Percentiles rank a stretch among this genome's conserved stretches.
These are phyloP conservation scores for Suillus tomentosus DNA, from an alignment of 768 basidiomycete species.

Conservation along the genomic window DNA sequence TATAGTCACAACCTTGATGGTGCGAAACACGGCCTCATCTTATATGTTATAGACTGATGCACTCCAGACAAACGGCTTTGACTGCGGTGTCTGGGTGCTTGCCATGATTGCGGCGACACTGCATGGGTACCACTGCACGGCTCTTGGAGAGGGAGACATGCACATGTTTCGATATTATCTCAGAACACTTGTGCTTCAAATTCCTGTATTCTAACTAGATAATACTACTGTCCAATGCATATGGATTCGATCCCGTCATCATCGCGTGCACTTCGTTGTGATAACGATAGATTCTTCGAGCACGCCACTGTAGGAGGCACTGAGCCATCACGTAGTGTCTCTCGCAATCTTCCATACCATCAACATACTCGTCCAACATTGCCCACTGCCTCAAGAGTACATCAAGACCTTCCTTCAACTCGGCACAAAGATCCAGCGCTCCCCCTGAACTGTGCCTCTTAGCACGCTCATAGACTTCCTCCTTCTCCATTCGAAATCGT, in stretches of 20 bases:
- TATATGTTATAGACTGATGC: neutral
- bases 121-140: conserved; percentile 7
- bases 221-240: conserved; percentile 1
- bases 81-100: conserved; percentile 30
- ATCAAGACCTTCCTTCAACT: neutral
- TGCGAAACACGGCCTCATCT: neutral
- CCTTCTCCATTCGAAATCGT: neutral
- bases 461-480: neutral
- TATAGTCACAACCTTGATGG: neutral
- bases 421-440: neutral
- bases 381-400: neutral
- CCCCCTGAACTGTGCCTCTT: neutral
- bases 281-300: neutral
- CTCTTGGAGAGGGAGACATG: conserved; percentile 7
- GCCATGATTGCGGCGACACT: neutral
- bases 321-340: neutral
- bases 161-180: conserved; percentile 3
- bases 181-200: neutral
- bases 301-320: neutral
- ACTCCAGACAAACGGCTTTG: conserved; percentile 21
- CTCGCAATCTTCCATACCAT: neutral
- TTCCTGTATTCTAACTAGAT: conserved; percentile 2
- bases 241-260: neutral
- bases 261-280: neutral
- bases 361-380: too few relatives aligned